Evolutionary conservation across 2,329 filamentous ascomycete genomes (phyloP).

Genomic region (Aaosphaeria arxii): DNA sequence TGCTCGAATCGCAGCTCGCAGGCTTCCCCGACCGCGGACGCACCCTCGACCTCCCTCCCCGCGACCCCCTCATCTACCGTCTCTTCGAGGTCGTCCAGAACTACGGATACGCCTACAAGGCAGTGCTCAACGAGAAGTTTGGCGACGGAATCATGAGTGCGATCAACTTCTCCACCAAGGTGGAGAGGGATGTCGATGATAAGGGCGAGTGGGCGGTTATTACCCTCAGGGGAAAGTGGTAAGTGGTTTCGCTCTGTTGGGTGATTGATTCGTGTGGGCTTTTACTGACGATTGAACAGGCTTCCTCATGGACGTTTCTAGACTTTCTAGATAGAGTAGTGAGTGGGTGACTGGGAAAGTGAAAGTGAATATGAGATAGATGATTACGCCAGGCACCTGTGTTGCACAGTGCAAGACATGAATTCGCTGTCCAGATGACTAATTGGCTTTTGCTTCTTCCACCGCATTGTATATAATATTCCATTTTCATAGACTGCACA

Average conservation of each 20-base stretch:
- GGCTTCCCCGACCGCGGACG: slow-evolving; percentile 80
- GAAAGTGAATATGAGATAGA: too few species aligned
- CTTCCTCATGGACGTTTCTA: slow-evolving; percentile 50
- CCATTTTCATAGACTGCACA: too few species aligned
- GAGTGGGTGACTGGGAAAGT: background rate
- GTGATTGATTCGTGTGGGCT: too few species aligned
- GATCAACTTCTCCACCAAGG: slow-evolving; percentile 83
- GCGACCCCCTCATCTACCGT: slow-evolving; percentile 83
- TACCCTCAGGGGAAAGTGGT: slow-evolving; percentile 81
- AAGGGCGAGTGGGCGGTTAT: slow-evolving; percentile 85
- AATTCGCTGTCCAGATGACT: too few species aligned
- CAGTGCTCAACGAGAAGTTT: slow-evolving; percentile 87
- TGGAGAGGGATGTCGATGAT: slow-evolving; percentile 90
- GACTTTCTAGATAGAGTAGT: background rate
- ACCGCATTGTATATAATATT: too few species aligned
- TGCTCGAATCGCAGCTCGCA: slow-evolving; percentile 61
- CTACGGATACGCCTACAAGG: slow-evolving; percentile 95
- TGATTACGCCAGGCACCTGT: too few species aligned
- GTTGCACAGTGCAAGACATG: too few species aligned
- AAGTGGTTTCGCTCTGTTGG: slow-evolving; percentile 30
- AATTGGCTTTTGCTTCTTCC: too few species aligned
- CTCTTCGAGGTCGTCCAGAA: slow-evolving; percentile 95
- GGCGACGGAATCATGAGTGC: slow-evolving; percentile 89
- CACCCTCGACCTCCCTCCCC: slow-evolving; percentile 77
- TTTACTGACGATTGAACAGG: slow-evolving; percentile 28